Evolutionary conservation across 495 filamentous ascomycete species (phyloP).

Genomic region (Xylaria cubensis): DNA sequence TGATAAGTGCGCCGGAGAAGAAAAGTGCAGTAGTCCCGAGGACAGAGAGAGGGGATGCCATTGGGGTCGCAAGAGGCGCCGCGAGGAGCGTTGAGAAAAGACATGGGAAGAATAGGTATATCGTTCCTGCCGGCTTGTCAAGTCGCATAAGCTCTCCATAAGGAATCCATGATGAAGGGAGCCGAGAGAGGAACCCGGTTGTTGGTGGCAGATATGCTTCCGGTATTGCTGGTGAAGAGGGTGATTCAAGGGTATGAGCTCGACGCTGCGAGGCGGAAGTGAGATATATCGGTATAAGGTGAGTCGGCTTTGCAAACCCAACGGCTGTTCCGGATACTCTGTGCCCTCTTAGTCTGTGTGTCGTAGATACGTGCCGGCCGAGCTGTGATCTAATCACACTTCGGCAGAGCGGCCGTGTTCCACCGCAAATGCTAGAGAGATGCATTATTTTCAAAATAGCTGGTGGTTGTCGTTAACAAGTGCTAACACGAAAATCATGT

Average conservation of each 20-base stretch:
- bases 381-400: background rate
- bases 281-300: constrained; percentile 26
- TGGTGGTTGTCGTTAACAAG: background rate
- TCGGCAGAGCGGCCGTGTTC: constrained; percentile 13
- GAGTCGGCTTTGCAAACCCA: constrained; percentile 33
- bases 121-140: constrained; percentile 93
- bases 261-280: constrained; percentile 20
- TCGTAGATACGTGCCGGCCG: constrained; percentile 11
- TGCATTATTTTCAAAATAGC: constrained; percentile 7
- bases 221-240: constrained; percentile 27
- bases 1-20: constrained; percentile 85
- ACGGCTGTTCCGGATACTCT: constrained; percentile 25
- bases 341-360: background rate
- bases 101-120: constrained; percentile 96
- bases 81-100: constrained; percentile 84
- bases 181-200: constrained; percentile 75
- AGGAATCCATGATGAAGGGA: constrained; percentile 81
- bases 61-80: constrained; percentile 65
- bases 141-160: constrained; percentile 93
- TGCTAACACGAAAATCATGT: background rate
- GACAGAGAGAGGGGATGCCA: constrained; percentile 63
- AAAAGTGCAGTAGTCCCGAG: constrained; percentile 76
- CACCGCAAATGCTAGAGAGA: constrained; percentile 10
- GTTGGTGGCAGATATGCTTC: constrained; percentile 69
- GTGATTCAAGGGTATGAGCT: constrained; percentile 36